These are phyloP conservation scores for Pichia sorboxylosa DNA, from an alignment of 1,139 yeast species.

Conservation along the genomic window DNA sequence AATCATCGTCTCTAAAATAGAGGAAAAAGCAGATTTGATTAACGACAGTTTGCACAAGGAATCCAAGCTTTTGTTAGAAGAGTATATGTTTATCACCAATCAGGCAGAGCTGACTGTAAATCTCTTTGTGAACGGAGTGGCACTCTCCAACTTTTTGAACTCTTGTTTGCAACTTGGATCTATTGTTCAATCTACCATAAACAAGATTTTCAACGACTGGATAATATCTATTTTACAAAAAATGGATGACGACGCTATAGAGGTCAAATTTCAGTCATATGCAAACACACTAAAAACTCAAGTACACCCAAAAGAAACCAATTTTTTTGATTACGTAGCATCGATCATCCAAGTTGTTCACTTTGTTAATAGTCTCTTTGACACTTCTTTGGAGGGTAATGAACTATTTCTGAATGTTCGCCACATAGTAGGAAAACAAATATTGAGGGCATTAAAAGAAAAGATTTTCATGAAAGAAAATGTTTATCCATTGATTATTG, in stretches of 20 bases:
- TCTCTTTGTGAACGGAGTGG: too few species aligned
- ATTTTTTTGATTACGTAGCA: too few species aligned
- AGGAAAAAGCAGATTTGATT: conserved; percentile 48
- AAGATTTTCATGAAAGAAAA: conserved; percentile 16
- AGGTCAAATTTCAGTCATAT: not conserved
- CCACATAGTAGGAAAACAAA: conserved; percentile 11
- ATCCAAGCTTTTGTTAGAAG: conserved; percentile 6
- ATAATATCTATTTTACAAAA: conserved; percentile 9
- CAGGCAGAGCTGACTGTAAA: too few species aligned
- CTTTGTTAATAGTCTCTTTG: conserved; percentile 18
- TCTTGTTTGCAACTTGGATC: too few species aligned
- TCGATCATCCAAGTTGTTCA: conserved; percentile 14
- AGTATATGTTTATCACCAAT: too few species aligned
- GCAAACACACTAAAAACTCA: not conserved
- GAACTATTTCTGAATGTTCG: conserved; percentile 10
- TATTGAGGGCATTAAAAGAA: conserved; percentile 13
- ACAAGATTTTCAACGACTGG: conserved; percentile 15
- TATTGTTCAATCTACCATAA: conserved; percentile 16
- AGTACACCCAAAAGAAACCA: too few species aligned
- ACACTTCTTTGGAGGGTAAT: conserved; percentile 10
- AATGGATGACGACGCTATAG: conserved; percentile 6
- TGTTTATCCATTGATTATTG: conserved; percentile 19
- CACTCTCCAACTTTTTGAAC: too few species aligned
- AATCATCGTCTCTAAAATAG: conserved; percentile 63
- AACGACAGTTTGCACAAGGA: conserved; percentile 27